Evolutionary conservation across 495 filamentous ascomycete genomes (phyloP).

Genomic region (Xylaria longipes): DNA sequence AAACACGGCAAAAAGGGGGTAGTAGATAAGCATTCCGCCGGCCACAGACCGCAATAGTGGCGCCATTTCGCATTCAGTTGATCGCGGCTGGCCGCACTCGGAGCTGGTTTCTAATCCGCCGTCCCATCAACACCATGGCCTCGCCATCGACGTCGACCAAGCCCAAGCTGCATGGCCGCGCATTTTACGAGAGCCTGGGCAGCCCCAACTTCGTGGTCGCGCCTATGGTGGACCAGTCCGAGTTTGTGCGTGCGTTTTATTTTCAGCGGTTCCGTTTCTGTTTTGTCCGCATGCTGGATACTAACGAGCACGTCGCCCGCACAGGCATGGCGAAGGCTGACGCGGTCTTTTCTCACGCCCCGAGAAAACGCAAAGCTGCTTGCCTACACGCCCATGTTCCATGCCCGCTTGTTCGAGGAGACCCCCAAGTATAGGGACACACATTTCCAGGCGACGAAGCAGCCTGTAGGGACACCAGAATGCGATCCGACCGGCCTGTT

Average conservation of each 20-base stretch:
- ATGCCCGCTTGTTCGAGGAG: slow-evolving; percentile 82
- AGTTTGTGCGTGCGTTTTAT: slow-evolving; percentile 72
- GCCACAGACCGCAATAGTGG: slow-evolving; percentile 5
- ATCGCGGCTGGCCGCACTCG: slow-evolving; percentile 16
- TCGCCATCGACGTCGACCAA: background rate
- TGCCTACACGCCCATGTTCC: slow-evolving; percentile 94
- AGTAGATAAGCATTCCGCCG: background rate
- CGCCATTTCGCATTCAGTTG: background rate
- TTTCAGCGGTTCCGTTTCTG: background rate
- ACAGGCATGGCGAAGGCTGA: slow-evolving; percentile 94
- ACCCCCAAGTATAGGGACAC: slow-evolving; percentile 74
- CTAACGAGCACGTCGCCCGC: background rate
- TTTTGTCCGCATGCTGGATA: background rate
- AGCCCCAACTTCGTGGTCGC: slow-evolving; percentile 89
- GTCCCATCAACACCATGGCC: slow-evolving; percentile 15
- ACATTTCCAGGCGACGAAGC: slow-evolving; percentile 72
- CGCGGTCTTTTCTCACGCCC: slow-evolving; percentile 82
- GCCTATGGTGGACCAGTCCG: slow-evolving; percentile 98
- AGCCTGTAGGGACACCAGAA: slow-evolving; percentile 30
- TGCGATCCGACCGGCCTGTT: slow-evolving; percentile 42
- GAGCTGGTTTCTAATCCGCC: slow-evolving; percentile 8
- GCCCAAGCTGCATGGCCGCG: slow-evolving; percentile 77
- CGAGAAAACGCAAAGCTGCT: slow-evolving; percentile 65
- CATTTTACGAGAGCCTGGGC: slow-evolving; percentile 92
- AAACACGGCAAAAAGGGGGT: background rate